Percentiles rank a stretch among this genome's conserved stretches.
Evolutionary conservation across 805 yeast species (phyloP).

Genomic region (Ascoidea asiatica): DNA sequence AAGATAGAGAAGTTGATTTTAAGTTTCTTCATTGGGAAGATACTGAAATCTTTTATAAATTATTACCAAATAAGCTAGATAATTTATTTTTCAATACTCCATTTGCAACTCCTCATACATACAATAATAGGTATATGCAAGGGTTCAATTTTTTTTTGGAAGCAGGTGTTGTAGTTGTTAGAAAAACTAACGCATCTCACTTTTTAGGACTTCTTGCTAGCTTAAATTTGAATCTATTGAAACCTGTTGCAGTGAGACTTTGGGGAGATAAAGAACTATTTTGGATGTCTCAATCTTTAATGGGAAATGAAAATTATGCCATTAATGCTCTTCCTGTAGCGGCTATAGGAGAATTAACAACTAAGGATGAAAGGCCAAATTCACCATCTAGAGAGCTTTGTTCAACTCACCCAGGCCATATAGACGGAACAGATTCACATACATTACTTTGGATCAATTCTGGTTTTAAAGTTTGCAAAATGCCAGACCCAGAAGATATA

Average conservation of each 20-base stretch:
- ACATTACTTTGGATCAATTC: constrained; percentile 50
- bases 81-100: constrained; percentile 21
- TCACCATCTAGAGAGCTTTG: constrained; percentile 23
- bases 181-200: constrained; percentile 34
- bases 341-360: constrained; percentile 30
- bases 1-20: constrained; percentile 27
- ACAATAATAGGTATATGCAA: constrained; percentile 23
- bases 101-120: constrained; percentile 21
- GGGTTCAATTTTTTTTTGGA: constrained; percentile 26
- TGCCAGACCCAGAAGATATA: constrained; percentile 25
- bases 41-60: constrained; percentile 26
- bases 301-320: constrained; percentile 38
- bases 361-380: constrained; percentile 2
- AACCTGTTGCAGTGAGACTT: constrained; percentile 27
- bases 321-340: constrained; percentile 45
- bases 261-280: constrained; percentile 62
- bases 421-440: constrained; percentile 33
- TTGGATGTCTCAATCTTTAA: constrained; percentile 45
- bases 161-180: constrained; percentile 29
- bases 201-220: constrained; percentile 35
- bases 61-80: constrained; percentile 29
- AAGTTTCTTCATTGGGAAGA: constrained; percentile 13
- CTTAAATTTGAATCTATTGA: constrained; percentile 23
- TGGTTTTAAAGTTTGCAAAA: constrained; percentile 42
- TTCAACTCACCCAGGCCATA: constrained; percentile 50